Evolutionary conservation across 2,329 filamentous ascomycete species (phyloP).

Genomic region (Apiospora rasikravindrae): DNA sequence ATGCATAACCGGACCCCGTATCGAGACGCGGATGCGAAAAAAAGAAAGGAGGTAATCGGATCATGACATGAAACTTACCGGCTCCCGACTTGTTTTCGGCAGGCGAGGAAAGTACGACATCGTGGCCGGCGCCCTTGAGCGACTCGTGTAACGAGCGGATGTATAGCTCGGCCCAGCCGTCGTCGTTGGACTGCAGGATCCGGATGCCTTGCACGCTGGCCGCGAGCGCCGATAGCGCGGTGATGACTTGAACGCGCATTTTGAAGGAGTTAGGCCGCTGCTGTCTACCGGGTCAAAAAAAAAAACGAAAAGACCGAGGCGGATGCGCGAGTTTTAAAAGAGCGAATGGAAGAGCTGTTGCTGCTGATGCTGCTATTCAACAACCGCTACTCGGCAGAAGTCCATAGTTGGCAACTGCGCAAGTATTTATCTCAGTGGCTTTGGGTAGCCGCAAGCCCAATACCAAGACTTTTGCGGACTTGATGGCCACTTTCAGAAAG

Average conservation of each 20-base stretch:
- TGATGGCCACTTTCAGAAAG: background rate
- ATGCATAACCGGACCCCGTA: background rate
- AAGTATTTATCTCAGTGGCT: background rate
- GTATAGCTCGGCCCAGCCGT: slow-evolving; percentile 76
- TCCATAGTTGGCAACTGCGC: background rate
- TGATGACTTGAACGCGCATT: slow-evolving; percentile 19
- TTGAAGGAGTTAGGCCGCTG: background rate
- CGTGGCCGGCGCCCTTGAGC: slow-evolving; percentile 60
- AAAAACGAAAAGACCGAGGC: background rate
- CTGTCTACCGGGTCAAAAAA: background rate
- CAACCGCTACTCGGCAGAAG: background rate
- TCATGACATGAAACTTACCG: slow-evolving; percentile 45
- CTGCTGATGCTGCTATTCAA: background rate
- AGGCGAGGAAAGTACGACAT: slow-evolving; percentile 68
- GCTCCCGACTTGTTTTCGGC: slow-evolving; percentile 70
- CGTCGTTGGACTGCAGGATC: slow-evolving; percentile 72
- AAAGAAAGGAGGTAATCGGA: background rate
- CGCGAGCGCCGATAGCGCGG: slow-evolving; percentile 21
- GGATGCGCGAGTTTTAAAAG: background rate
- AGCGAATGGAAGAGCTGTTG: slow-evolving; percentile 7
- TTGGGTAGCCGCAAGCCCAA: background rate
- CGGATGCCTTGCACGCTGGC: slow-evolving; percentile 44
- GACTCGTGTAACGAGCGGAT: slow-evolving; percentile 63
- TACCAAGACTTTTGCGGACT: background rate
- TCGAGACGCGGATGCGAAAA: background rate